Base-by-base conservation (phyloP, 345 rosid species). In the Heritiera littoralis region DNA sequence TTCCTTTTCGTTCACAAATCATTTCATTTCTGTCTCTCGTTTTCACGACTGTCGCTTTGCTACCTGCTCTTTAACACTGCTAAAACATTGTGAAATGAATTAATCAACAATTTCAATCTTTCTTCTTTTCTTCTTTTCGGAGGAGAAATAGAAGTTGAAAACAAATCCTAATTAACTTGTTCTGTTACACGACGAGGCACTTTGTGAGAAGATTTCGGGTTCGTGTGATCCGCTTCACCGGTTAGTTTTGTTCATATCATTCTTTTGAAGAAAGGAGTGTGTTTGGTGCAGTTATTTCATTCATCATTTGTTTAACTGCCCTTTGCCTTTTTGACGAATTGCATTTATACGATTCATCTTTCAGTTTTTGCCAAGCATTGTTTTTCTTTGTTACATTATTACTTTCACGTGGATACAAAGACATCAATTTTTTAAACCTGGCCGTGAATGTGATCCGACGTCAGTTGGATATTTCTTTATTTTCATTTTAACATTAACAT, bases 311-410 rank as follows among this genome's bases (percentile, higher is more conserved):
- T 92, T 38, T 38, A 23, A 23, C 28, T 23, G 28, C 98, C 97
- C 7, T 85, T 90, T 89, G 75, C 90, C 41, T 89, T 74, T 78
- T 64, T 77, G 18, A 93, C 94, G 13, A 84, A 91, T 78, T 89
- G 87, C 55, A 15, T 54, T 54, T 15, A 2, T 48, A 54, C 0
- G 7, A 54, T 54, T 51, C 17, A 51, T 51, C 45, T 5, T 30
- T 32, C 38, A 1, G 32, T 66, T 66, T 41, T 35, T 35, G 48
- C 2, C 9, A 7, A 17, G 2, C 12, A 40, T n/a, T 7, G n/a
- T 13, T 46, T 13, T 45, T 12, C 0, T 3, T n/a, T 45, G 3
- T 40, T 3, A 3, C 4, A 40, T 9, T 7, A 48, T 12, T 12
- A 49, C 18, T 12, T 18, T 32, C n/a, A 14, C 35, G 45, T 8